Evolutionary conservation across 2,329 filamentous ascomycete species (phyloP).

Genomic region (Sarocladium kiliense): DNA sequence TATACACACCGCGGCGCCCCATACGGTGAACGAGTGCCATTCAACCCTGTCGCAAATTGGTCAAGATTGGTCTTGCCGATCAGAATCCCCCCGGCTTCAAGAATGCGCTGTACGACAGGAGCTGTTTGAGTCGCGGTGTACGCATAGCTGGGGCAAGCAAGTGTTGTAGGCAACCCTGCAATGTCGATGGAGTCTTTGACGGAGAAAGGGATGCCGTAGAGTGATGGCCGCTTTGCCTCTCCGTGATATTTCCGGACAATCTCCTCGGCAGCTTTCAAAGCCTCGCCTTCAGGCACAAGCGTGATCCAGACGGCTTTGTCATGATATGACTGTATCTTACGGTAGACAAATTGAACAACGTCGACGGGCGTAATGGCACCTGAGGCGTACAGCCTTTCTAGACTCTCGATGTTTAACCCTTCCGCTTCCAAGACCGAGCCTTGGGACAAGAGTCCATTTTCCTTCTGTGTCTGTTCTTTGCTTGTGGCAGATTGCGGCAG

Average conservation of each 20-base stretch:
- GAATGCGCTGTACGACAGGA: conserved; percentile 38
- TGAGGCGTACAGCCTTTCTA: not conserved
- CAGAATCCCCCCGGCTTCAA: conserved; percentile 47
- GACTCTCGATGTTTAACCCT: not conserved
- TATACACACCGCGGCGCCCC: conserved; percentile 38
- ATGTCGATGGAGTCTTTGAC: conserved; percentile 54
- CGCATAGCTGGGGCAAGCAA: conserved; percentile 42
- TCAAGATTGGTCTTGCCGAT: conserved; percentile 52
- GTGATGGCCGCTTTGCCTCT: conserved; percentile 10
- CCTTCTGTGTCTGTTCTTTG: no score
- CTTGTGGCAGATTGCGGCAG: no score
- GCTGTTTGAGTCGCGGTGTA: conserved; percentile 43
- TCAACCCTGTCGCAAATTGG: conserved; percentile 57
- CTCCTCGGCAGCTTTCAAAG: conserved; percentile 5
- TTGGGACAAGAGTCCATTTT: no score
- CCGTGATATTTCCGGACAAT: conserved; percentile 3
- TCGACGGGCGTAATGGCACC: conserved; percentile 5
- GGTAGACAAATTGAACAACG: conserved; percentile 8
- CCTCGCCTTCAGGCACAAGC: conserved; percentile 9
- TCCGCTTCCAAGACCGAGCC: no score
- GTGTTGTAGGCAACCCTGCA: conserved; percentile 43
- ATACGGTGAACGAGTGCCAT: conserved; percentile 53
- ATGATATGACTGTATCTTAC: not conserved
- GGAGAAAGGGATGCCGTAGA: conserved; percentile 52
- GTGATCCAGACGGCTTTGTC: conserved; percentile 12